phyloP scores from a whole-genome alignment of 2,329 filamentous ascomycete species.

The Fusarium sp. region DNA sequence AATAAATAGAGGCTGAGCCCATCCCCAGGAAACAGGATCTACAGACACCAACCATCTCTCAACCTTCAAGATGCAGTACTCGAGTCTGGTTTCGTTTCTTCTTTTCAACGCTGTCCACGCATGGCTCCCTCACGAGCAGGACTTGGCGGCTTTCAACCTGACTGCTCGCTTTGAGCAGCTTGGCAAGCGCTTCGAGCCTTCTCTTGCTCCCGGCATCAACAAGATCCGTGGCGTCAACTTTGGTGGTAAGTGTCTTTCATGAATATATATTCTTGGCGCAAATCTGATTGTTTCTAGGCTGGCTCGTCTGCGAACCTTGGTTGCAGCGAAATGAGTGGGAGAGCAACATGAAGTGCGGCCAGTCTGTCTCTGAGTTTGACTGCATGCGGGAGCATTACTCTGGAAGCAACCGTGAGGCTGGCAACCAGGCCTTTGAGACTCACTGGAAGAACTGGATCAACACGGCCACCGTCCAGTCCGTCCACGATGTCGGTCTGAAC shows the following conservation, averaged over 20 bases:
- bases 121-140: slow-evolving; percentile 29
- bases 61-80: slow-evolving; percentile 3
- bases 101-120: slow-evolving; percentile 15
- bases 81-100: neutral
- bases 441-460: slow-evolving; percentile 36
- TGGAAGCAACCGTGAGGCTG: slow-evolving; percentile 16
- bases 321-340: slow-evolving; percentile 18
- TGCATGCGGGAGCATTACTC: slow-evolving; percentile 32
- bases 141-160: slow-evolving; percentile 30
- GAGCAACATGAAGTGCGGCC: slow-evolving; percentile 17
- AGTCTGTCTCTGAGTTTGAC: slow-evolving; percentile 27
- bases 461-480: slow-evolving; percentile 29
- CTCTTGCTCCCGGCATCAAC: slow-evolving; percentile 7
- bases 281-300: neutral
- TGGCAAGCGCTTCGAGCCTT: slow-evolving; percentile 26
- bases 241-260: slow-evolving; percentile 2
- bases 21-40: neutral
- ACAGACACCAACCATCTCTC: neutral
- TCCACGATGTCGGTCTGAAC: slow-evolving; percentile 33
- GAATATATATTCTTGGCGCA: neutral
- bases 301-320: slow-evolving; percentile 32
- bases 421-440: slow-evolving; percentile 22
- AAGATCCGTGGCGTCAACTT: slow-evolving; percentile 36
- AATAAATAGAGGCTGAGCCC: neutral
- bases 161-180: slow-evolving; percentile 31